Base-by-base conservation (phyloP, 176 grass and related monocot genomes). In the Eremochloa ophiuroides region DNA sequence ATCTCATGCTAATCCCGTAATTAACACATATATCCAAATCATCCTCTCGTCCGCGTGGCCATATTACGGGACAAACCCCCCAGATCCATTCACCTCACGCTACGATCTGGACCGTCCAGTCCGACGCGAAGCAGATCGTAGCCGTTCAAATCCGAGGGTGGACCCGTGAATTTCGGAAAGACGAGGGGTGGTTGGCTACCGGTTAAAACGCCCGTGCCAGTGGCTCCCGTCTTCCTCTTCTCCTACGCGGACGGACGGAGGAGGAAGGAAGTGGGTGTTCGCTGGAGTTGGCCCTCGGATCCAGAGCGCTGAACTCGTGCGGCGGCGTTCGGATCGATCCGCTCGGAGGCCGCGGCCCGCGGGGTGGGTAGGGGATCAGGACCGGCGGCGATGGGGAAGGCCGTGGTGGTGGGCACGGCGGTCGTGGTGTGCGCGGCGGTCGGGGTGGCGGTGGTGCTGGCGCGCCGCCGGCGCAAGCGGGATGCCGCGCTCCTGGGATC, bases 371-470 rank as follows among this genome's bases (percentile, higher is more conserved):
- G 30, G n/a, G n/a, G 48, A 51, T 18, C 30, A n/a, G 72, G 47
- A 53, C 23, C 31, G 26, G 44, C 39, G 11, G 76, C 5, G 37
- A 97, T 94, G 94, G 94, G 89, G 69, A 97, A 92, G 84, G 82
- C 69, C 62, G 85, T 84, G 62, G 80, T 74, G 15, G 82, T 88
- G 15, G 89, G 84, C 8, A 84, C 92, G 73, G 88, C 92, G 69
- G 89, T 85, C 80, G 89, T 82, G 67, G 90, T 89, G 73, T 92
- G 89, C 83, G 87, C 92, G 50, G 92, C 94, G 62, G 88, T 89
- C 16, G 94, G 87, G 39, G 84, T 85, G 77, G 87, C 85, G 0
- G 83, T 88, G 48, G 71, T 94, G 67, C 62, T 97, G 53, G 83
- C 66, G 69, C 79, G 78, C 47, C 76, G 77, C 20, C 75, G 92